Conservation (phyloP, 495 filamentous ascomycete species). For the Rusavskia elegans region DNA sequence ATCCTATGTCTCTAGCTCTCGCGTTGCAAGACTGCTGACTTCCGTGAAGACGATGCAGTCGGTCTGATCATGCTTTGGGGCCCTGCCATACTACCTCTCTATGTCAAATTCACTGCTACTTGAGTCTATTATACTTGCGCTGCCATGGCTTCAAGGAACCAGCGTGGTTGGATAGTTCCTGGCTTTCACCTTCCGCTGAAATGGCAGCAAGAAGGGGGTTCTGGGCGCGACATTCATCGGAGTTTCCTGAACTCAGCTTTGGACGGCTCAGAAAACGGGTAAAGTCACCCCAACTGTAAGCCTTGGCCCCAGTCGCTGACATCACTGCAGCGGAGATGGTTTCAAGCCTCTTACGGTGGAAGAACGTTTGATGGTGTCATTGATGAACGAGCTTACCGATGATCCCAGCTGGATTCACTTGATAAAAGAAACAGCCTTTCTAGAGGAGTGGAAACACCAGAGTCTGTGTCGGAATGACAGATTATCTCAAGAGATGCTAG, state of each 20-base stretch:
- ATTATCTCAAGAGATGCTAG: conserved; percentile 2
- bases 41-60: no score
- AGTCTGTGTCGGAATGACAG: not conserved
- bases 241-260: conserved; percentile 4
- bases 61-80: no score
- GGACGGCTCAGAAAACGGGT: conserved; percentile 17
- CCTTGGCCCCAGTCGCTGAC: not conserved
- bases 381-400: conserved; percentile 21
- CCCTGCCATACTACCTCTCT: no score
- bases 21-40: no score
- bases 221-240: not conserved
- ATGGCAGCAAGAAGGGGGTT: conserved; percentile 14
- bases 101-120: not conserved
- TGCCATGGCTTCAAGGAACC: conserved; percentile 6
- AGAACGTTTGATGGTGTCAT: conserved; percentile 19
- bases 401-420: conserved; percentile 18
- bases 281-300: conserved; percentile 13
- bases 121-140: not conserved
- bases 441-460: conserved; percentile 6
- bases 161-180: conserved; percentile 16
- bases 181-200: conserved; percentile 27
- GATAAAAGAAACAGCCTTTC: conserved; percentile 11
- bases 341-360: conserved; percentile 21
- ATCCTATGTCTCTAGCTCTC: no score
- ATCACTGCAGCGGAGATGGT: conserved; percentile 8